Percentiles rank a stretch among this genome's conserved stretches.
Conservation (phyloP, 164 flowering plant genomes). For the Nymphaea thermarum region DNA sequence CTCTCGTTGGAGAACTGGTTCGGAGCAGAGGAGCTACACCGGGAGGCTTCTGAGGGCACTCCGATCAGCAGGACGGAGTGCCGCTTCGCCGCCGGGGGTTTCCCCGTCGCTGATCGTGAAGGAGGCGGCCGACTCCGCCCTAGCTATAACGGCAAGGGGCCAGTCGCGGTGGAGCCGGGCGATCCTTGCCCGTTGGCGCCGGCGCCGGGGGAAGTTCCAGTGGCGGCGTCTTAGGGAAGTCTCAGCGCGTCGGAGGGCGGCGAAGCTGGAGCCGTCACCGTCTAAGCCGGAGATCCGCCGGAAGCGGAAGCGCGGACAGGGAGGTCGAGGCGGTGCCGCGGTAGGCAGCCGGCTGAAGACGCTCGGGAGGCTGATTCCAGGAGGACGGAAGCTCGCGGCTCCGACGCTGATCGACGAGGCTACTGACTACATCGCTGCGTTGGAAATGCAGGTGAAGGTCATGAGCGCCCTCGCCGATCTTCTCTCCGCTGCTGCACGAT, state of each 20-base stretch:
- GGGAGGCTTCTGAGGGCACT: slow-evolving; percentile 54
- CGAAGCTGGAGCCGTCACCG: not conserved
- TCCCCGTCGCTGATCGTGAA: slow-evolving; percentile 35
- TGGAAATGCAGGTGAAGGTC: slow-evolving; percentile 70
- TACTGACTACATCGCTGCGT: slow-evolving; percentile 57
- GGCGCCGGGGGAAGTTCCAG: not conserved
- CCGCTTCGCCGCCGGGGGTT: slow-evolving; percentile 7
- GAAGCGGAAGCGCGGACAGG: not conserved
- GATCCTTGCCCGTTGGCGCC: slow-evolving; percentile 31
- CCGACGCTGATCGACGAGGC: slow-evolving; percentile 62
- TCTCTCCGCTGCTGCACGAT: not conserved
- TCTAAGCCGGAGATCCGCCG: not conserved
- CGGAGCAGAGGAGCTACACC: slow-evolving; percentile 40
- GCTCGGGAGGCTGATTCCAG: slow-evolving; percentile 68
- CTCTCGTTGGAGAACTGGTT: not conserved
- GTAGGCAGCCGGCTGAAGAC: slow-evolving; percentile 32
- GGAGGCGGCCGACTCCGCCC: slow-evolving; percentile 50
- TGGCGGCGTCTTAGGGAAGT: not conserved
- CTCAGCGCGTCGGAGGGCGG: not conserved
- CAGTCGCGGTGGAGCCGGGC: slow-evolving; percentile 73
- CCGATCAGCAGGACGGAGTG: slow-evolving; percentile 19
- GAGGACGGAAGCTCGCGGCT: slow-evolving; percentile 48
- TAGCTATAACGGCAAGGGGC: slow-evolving; percentile 59
- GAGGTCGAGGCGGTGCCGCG: slow-evolving; percentile 12
- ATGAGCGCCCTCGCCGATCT: slow-evolving; percentile 39